These are phyloP conservation scores for Jacaranda mimosifolia DNA, from an alignment of 257 asterid genomes.

Conservation along the genomic window DNA sequence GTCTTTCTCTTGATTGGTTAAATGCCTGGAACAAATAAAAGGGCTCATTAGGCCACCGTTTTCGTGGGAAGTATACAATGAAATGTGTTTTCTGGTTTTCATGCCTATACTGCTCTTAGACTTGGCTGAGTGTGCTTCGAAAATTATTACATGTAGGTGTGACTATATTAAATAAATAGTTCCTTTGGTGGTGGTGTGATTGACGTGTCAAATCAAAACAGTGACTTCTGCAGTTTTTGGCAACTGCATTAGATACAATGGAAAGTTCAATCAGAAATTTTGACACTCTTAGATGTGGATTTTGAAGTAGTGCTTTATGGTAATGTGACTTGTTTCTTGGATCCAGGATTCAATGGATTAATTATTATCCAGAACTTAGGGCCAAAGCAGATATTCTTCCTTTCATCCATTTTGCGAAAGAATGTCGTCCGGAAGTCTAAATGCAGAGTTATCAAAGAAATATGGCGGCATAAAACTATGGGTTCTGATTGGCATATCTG, in stretches of 20 bases:
- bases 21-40: constrained; percentile 3
- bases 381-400: constrained; percentile 13
- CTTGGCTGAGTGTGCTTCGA: constrained; percentile 1
- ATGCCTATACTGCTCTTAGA: constrained; percentile 12
- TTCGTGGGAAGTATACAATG: neutral
- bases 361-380: constrained; percentile 21
- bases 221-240: constrained; percentile 12
- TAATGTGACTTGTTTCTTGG: constrained; percentile 40
- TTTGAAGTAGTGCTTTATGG: constrained; percentile 32
- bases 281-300: constrained; percentile 10
- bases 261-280: neutral
- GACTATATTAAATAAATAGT: neutral
- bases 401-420: constrained; percentile 33
- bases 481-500: constrained; percentile 82
- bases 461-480: constrained; percentile 81
- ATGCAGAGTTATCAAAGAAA: constrained; percentile 65
- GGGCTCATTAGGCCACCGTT: constrained; percentile 6
- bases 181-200: constrained; percentile 16
- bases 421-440: constrained; percentile 70
- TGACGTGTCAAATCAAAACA: constrained; percentile 7
- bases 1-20: constrained; percentile 25
- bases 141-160: neutral
- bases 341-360: constrained; percentile 64
- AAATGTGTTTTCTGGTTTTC: constrained; percentile 4
- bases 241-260: neutral